Base-by-base conservation (phyloP, 768 basidiomycete species). In the Rhizopogon roseolus region DNA sequence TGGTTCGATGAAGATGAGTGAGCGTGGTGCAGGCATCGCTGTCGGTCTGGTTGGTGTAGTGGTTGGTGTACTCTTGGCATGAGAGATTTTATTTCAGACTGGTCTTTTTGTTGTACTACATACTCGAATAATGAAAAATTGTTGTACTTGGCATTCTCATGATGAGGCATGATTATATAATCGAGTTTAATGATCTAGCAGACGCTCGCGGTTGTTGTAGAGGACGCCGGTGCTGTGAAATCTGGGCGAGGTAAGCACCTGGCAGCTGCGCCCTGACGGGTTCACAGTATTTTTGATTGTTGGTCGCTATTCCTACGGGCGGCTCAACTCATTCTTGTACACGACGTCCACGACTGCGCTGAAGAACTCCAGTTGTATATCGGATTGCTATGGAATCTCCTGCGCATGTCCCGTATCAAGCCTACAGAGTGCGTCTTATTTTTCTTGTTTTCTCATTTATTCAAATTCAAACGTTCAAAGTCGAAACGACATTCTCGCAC, bases 401-500 rank as follows among this genome's bases (percentile, higher is more conserved):
- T 16, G 25, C 56, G 17, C 50, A 71, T n/a, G 71, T 81, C 11
- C 76, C 78, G 5, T 81, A 81, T 65, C 77, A 77, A 58, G 73
- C 78, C 0, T 80, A 80, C 66, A 77, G 64, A 68, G 78, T 76
- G 50, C 51, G 64, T 57, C 0, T 22, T 13, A 1, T 14, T 36
- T 17, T 4, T 46, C 3, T 34, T 0, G 3, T 2, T 13, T 1
- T 14, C 4, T 14, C 36, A 6, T 11, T 5, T 1, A 32, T 34
- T 3, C 57, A 62, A 22, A 64, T 53, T 25, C n/a, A 1, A 3
- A 39, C 39, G 0, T 51, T 6, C 4, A 49, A 42, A 80, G 78
- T 71, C 79, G 11, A 80, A 79, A 63, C 71, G 78, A 25, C 79
- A 80, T 56, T 75, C 74, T 1, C 71, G 76, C 49, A 70, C 64